Base-by-base conservation (phyloP, 192 early-diverging fungal genomes). In the Entomortierella parvispora region DNA sequence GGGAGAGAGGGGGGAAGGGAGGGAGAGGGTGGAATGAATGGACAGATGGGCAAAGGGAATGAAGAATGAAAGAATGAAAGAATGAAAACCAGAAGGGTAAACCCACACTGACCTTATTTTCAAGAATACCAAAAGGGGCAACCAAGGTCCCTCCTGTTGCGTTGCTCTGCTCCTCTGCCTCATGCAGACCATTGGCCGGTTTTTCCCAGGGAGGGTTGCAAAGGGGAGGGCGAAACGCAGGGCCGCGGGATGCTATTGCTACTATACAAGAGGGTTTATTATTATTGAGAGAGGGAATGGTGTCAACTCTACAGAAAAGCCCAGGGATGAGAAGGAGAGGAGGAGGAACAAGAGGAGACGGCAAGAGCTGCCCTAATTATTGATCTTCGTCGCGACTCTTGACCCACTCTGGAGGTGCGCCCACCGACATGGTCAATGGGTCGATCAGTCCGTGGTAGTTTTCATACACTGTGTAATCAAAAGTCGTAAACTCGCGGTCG, bases 391-490 rank as follows among this genome's bases (percentile, higher is more conserved):
- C 72, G 0, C 72, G 72, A 29, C 14, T 68, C 11, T 64, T 58
- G 9, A 92, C 90, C 92, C 92, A 93, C 53, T 83, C 80, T 11
- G 90, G 92, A 2, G 90, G 90, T 29, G 89, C 86, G 0, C 87
- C 88, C 9, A 91, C 87, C 15, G 85, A 84, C 80, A 71, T 85
- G 4, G 79, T 85, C 7, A 80, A 63, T 22, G 83, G 89, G 58
- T 91, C 90, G n/a, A 89, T 64, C 59, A 88, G 82, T 0, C 88
- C 86, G 51, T 86, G 81, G 65, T 93, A 93, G 56, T 82, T 82
- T 52, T 95, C 93, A 72, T 89, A 93, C 51, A 95, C 89, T 42
- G 89, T 87, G 62, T 88, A 96, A 76, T 96, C 94, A 82, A 94
- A 97, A 4, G 85, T 68, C 42, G 87, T 85, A 75, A 95, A 97